Conservation (phyloP, 495 filamentous ascomycete species). For the Penicillium atrosanguineum region DNA sequence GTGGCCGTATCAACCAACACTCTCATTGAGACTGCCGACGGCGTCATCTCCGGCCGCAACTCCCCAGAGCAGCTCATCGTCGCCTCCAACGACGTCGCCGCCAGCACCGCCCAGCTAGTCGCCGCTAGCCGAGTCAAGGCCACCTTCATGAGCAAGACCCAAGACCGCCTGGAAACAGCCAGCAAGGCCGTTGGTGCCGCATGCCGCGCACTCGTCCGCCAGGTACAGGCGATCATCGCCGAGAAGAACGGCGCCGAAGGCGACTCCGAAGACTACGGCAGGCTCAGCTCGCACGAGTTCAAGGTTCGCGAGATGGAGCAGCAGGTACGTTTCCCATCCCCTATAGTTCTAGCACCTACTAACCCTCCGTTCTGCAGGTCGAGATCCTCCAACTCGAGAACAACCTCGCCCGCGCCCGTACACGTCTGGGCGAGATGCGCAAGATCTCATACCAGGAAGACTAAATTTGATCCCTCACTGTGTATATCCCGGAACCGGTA, state of each 20-base stretch:
- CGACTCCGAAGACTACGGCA: slow-evolving; percentile 79
- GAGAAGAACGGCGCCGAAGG: slow-evolving; percentile 74
- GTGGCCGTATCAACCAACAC: slow-evolving; percentile 90
- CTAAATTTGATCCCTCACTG: slow-evolving; percentile 26
- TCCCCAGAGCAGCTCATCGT: slow-evolving; percentile 96
- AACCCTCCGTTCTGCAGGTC: slow-evolving; percentile 58
- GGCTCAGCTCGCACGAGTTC: slow-evolving; percentile 89
- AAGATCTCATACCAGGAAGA: slow-evolving; percentile 97
- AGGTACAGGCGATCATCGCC: slow-evolving; percentile 92
- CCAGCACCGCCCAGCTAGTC: slow-evolving; percentile 92
- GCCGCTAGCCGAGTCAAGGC: slow-evolving; percentile 96
- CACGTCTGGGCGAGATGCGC: slow-evolving; percentile 92
- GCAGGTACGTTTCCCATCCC: slow-evolving; percentile 65
- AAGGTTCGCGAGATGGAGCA: slow-evolving; percentile 99
- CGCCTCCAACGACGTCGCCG: slow-evolving; percentile 93
- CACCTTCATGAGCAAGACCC: slow-evolving; percentile 93
- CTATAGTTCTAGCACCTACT: slow-evolving; percentile 9
- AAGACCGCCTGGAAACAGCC: slow-evolving; percentile 85
- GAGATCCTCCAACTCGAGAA: slow-evolving; percentile 98
- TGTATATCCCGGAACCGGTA: slow-evolving; percentile 11
- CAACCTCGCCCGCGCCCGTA: slow-evolving; percentile 71
- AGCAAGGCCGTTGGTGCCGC: slow-evolving; percentile 90
- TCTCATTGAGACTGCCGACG: slow-evolving; percentile 95
- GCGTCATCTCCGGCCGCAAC: slow-evolving; percentile 87
- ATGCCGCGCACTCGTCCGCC: slow-evolving; percentile 81